Percentiles rank a stretch among this genome's conserved stretches.
phyloP scores from a whole-genome alignment of 352 stramenopile genomes.

The Phytopythium chamaehyphon region DNA sequence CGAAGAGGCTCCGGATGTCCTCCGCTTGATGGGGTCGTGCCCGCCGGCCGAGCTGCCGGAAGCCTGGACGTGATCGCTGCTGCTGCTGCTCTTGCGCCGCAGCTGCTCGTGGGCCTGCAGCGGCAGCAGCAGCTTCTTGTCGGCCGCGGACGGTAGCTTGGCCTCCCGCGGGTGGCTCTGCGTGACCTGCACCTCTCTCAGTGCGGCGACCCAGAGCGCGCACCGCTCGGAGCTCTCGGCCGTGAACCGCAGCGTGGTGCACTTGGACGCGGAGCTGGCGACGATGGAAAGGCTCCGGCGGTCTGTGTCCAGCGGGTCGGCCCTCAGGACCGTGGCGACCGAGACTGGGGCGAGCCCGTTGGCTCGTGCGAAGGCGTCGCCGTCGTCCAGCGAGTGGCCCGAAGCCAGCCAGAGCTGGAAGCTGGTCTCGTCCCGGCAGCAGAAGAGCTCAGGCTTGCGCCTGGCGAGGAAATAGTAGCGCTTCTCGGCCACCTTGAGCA shows the following conservation, averaged over 20 bases:
- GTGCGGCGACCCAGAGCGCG: conserved; percentile 45
- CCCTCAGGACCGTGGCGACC: conserved; percentile 53
- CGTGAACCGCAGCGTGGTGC: conserved; percentile 33
- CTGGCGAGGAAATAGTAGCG: conserved; percentile 60
- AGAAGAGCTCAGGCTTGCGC: conserved; percentile 38
- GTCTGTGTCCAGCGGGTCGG: conserved; percentile 28
- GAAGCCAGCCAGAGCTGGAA: conserved; percentile 60
- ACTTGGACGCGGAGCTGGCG: conserved; percentile 38
- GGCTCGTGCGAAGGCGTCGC: conserved; percentile 15
- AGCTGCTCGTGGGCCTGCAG: conserved; percentile 22
- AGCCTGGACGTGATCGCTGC: background rate
- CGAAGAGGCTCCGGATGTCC: conserved; percentile 16
- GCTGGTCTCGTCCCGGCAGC: conserved; percentile 57
- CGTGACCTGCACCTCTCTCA: conserved; percentile 56
- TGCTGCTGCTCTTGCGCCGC: conserved; percentile 3
- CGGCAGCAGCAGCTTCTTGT: conserved; percentile 24
- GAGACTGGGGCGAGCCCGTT: conserved; percentile 29
- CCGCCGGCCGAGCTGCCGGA: background rate
- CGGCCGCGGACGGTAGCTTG: conserved; percentile 10
- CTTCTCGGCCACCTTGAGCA: conserved; percentile 63
- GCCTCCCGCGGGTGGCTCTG: conserved; percentile 12
- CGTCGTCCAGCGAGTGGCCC: conserved; percentile 31
- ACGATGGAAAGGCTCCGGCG: conserved; percentile 50
- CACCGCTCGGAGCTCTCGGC: conserved; percentile 36
- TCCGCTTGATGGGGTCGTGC: background rate